Percentiles rank a stretch among this genome's conserved stretches.
Conservation (phyloP, 495 filamentous ascomycete genomes). For the Trichocladium antarcticum region DNA sequence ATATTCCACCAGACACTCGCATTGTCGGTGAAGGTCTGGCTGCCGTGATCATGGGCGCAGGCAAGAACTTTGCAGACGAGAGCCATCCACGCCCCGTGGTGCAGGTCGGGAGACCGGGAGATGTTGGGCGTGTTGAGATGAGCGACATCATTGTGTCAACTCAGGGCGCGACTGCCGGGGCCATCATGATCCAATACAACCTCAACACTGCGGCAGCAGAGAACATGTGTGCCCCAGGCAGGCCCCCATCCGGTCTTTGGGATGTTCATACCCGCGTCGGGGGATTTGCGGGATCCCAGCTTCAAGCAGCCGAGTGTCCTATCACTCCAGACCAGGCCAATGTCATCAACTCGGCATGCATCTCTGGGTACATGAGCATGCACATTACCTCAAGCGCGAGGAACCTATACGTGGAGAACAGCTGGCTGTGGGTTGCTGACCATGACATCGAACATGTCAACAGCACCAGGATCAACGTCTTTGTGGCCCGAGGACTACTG, state of each 20-base stretch:
- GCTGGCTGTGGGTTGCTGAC: conserved; percentile 89
- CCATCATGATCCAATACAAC: conserved; percentile 80
- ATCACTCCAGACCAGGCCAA: conserved; percentile 50
- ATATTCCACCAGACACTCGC: conserved; percentile 42
- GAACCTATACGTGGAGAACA: conserved; percentile 72
- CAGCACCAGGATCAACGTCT: conserved; percentile 66
- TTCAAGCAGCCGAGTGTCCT: conserved; percentile 61
- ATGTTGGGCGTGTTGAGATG: conserved; percentile 46
- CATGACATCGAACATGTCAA: conserved; percentile 66
- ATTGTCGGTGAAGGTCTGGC: conserved; percentile 40
- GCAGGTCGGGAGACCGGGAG: conserved; percentile 38
- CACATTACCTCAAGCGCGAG: conserved; percentile 63
- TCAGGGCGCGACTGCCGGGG: conserved; percentile 31
- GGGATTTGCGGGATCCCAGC: conserved; percentile 63
- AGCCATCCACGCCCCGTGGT: conserved; percentile 41
- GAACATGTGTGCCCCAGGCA: conserved; percentile 32
- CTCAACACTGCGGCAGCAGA: conserved; percentile 31
- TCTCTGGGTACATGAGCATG: conserved; percentile 66
- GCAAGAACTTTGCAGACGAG: conserved; percentile 37
- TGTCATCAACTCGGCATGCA: conserved; percentile 44
- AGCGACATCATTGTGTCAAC: conserved; percentile 41
- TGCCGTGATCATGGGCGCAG: conserved; percentile 33
- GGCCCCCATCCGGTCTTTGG: conserved; percentile 69
- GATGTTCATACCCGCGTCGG: conserved; percentile 81
- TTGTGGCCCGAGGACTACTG: conserved; percentile 74